phyloP scores from a whole-genome alignment of 2,329 filamentous ascomycete species.

The Aspergillus vadensis region DNA sequence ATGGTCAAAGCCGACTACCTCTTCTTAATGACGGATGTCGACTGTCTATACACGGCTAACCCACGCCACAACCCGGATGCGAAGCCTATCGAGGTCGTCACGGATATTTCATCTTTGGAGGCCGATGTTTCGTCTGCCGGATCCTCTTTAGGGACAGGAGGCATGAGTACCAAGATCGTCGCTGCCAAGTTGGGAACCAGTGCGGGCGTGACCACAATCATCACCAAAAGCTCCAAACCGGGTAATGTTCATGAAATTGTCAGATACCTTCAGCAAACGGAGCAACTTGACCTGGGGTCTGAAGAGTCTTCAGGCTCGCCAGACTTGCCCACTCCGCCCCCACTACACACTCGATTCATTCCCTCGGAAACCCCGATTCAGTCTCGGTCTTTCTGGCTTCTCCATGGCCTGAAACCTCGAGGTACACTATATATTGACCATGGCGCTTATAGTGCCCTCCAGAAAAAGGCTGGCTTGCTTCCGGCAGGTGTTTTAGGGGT shows the following conservation, averaged over 20 bases:
- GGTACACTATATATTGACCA: conserved; percentile 90
- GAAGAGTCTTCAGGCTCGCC: conserved; percentile 31
- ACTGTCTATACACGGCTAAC: conserved; percentile 96
- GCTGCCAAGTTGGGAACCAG: conserved; percentile 90
- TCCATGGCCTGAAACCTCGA: conserved; percentile 87
- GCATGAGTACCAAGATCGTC: conserved; percentile 97
- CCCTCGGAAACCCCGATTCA: conserved; percentile 81
- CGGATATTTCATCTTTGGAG: conserved; percentile 78
- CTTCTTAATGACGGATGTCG: conserved; percentile 98
- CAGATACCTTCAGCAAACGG: conserved; percentile 70
- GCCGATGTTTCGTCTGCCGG: conserved; percentile 91
- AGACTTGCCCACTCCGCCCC: conserved; percentile 50
- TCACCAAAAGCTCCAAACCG: conserved; percentile 89
- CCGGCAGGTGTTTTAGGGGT: conserved; percentile 90
- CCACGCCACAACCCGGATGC: conserved; percentile 83
- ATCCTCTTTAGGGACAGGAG: conserved; percentile 86
- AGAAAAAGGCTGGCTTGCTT: conserved; percentile 81
- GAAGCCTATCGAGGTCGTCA: conserved; percentile 85
- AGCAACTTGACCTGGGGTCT: conserved; percentile 34
- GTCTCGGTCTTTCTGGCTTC: conserved; percentile 94
- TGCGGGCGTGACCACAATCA: conserved; percentile 92
- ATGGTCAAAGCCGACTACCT: conserved; percentile 97
- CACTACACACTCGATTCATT: conserved; percentile 90
- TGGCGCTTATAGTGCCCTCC: conserved; percentile 79
- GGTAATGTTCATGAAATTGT: conserved; percentile 90